Base-by-base conservation (phyloP, 768 basidiomycete genomes). In the Porphyrellus cyaneotinctus region DNA sequence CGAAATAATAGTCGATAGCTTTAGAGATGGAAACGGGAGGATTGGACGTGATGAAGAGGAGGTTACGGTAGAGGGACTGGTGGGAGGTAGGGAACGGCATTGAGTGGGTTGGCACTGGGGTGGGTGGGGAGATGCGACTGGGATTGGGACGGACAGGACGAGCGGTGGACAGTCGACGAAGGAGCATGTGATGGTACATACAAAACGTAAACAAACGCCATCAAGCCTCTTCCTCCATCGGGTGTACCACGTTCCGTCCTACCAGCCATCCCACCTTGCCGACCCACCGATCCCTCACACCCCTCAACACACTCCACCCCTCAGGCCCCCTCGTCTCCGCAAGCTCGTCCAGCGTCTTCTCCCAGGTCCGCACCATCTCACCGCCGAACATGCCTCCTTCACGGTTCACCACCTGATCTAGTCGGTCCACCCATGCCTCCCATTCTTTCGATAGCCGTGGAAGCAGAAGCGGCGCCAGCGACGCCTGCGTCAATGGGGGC, bases 331-430 rank as follows among this genome's bases (percentile, higher is more conserved):
- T 81, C 18, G 73, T 72, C 35, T 77, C 78, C 6, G 84, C 83
- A 61, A 87, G 79, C 38, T 79, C 79, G 49, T 91, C 87, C 62
- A 93, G 65, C 9, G 74, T 77, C 37, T 80, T 76, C 61, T 84
- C 84, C 90, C 90, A 93, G 6, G 70, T 72, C 57, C 75, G 70
- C 37, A 85, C 88, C 10, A 78, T 79, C 54, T 91, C 88, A 32
- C 74, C 76, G 3, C 87, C 82, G 65, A 91, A 91, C 89, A 93
- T 89, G 6, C 87, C 83, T 6, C 82, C 87, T 55, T 85, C 75
- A 14, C 70, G 74, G 62, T 92, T 93, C 6, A 89, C 86, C 15
- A 80, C 70, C 10, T 79, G 72, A 58, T 91, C 87, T 28, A 93
- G 76, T 43, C 77, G 77, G 35, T 81, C 75, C 18, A 90, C 74